Base-by-base conservation (phyloP, 257 asterid species). In the Dorcoceras hygrometricum region DNA sequence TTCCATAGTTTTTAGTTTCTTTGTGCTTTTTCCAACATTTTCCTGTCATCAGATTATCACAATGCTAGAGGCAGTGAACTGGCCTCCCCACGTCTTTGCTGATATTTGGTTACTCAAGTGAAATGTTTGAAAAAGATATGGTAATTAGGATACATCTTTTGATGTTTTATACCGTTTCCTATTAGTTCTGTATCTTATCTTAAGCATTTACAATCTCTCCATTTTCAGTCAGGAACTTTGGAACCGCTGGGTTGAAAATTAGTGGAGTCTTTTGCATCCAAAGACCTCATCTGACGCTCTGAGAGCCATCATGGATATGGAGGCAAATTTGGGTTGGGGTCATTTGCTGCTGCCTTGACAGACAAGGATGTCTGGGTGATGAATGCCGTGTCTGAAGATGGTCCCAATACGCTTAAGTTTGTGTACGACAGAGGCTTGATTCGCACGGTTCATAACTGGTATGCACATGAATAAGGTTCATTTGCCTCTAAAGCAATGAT, bases 331-430 rank as follows among this genome's bases (percentile, higher is more conserved):
- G n/a, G n/a, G n/a, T 65, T 93, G 81, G 99, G 99, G 24, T 93
- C 97, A 16, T 93, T 88, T 80, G 99, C 87, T 36, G 97, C 90
- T 70, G 95, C 96, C 67, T 77, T 93, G 87, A 90, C 86, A 74
- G 90, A 90, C 67, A 90, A 83, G 81, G 86, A 90, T 3, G 90
- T 93, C 1, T 93, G 99, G 99, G 99, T 93, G 76, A 93, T 93
- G 99, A 93, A 93, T 61, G 96, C 82, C 12, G 86, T 88, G 31
- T 82, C 97, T 31, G 93, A 90, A 80, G 99, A 93, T 69, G 99
- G 97, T 57, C 97, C 99, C 43, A 87, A 86, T 76, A 93, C 96
- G 0, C 88, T 92, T 8, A 92, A 92, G 87, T 86, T 92, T 51
- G 84, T 92, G 24, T 89, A 86, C 1, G 97, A 92, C 23, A 73